Evolutionary conservation across 2,329 filamentous ascomycete species (phyloP), one percentile per base, ranked within the genome.

Genomic region (Monosporascus sp.): DNA sequence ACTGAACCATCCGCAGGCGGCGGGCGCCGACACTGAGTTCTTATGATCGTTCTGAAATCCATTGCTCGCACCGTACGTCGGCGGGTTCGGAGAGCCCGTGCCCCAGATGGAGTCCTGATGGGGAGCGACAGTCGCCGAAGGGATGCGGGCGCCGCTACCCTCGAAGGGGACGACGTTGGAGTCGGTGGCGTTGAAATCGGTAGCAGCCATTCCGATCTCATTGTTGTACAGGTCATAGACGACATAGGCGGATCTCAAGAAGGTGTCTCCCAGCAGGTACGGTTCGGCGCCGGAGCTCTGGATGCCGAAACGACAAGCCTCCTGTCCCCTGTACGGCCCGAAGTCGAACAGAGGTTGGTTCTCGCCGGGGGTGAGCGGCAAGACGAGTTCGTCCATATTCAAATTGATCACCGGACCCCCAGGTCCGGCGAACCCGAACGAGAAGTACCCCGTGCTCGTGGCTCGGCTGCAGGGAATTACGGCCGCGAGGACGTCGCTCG

Each of bases 221-320:
- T 82, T 79, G 65, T 83, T 83, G 49, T 76, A 72, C 20, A 83
- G 68, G 56, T 84, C 81, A 57, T 82, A 84, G 7, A 83, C 80
- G 6, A 83, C 77, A 55, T 83, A 84, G 1, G 80, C 81, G 1
- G 80, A 83, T 51, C 81, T 76, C 34, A 84, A 66, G 62, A 84
- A 84, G 0, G 77, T 80, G 59, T 82, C 81, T 44, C 81, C 81
- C 9, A 84, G 72, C 42, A 83, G 68, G 57, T 68, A 80, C 0
- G 74, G 68, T 2, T 65, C 56, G 22, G 61, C 62, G 22, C 66
- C 73, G 48, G 73, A 70, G 62, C 79, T 79, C 59, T 80, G 74
- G 53, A 85, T 78, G 39, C 83, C 82, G 52, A 85, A 82, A 50
- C 74, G 69, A 63, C 82, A 85, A 0, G 72, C 70, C 0, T 67